Percentiles rank a stretch among this genome's conserved stretches.
phyloP scores from a whole-genome alignment of 768 basidiomycete genomes.

The Dacryopinax primogenitus region DNA sequence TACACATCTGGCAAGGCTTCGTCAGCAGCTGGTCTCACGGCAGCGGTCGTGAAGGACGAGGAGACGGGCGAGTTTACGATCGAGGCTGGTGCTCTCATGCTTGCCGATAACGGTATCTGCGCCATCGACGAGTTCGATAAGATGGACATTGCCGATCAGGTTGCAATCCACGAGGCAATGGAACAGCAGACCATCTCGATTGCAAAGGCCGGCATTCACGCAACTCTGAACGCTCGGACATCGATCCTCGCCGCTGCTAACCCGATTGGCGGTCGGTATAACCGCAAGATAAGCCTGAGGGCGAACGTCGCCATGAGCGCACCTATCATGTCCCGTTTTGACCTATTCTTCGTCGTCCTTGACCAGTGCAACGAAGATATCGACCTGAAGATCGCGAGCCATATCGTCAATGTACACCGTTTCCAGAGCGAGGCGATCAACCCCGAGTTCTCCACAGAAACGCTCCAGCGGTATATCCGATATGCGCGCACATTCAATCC shows the following conservation, averaged over 20 bases:
- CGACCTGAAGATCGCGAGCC: constrained; percentile 85
- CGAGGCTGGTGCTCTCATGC: constrained; percentile 97
- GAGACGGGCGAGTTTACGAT: constrained; percentile 99
- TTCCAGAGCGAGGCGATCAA: constrained; percentile 89
- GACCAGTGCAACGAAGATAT: constrained; percentile 92
- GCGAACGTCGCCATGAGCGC: constrained; percentile 96
- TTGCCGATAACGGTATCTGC: constrained; percentile 98
- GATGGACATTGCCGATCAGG: constrained; percentile 97
- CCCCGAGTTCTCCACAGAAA: constrained; percentile 95
- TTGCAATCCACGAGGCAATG: constrained; percentile 99
- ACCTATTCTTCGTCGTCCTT: constrained; percentile 93
- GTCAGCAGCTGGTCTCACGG: constrained; percentile 95
- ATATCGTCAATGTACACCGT: constrained; percentile 95
- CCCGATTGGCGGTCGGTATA: constrained; percentile 92
- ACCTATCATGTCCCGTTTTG: constrained; percentile 98
- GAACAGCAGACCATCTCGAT: constrained; percentile 99
- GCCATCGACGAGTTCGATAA: constrained; percentile 99
- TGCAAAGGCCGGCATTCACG: constrained; percentile 97
- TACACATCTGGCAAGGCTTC: constrained; percentile 99
- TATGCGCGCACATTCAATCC: constrained; percentile 97
- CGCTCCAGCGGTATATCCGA: constrained; percentile 89
- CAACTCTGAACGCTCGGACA: constrained; percentile 92
- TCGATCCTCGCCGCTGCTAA: constrained; percentile 97
- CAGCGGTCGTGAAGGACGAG: constrained; percentile 95
- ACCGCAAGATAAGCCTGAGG: constrained; percentile 79